These are phyloP conservation scores for Ochetophila trinervis DNA, from an alignment of 306 rosid genomes.

Conservation along the genomic window DNA sequence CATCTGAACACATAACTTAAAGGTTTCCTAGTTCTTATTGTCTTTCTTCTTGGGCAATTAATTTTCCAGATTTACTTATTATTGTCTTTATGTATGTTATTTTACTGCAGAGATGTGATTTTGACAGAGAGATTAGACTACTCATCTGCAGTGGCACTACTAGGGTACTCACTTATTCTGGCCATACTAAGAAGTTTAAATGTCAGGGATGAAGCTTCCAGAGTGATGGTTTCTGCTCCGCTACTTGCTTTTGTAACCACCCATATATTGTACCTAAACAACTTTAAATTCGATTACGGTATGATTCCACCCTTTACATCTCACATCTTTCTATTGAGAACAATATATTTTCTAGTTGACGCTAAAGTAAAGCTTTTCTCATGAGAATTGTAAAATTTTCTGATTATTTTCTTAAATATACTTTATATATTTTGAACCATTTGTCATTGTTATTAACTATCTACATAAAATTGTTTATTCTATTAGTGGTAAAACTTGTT, in stretches of 20 bases:
- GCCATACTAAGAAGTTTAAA: constrained; percentile 55
- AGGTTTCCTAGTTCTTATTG: background rate
- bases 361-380: too few species aligned
- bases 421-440: too few species aligned
- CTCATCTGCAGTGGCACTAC: constrained; percentile 63
- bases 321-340: constrained; percentile 1
- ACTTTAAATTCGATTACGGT: constrained; percentile 66
- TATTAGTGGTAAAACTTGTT: background rate
- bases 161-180: constrained; percentile 73
- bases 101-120: constrained; percentile 59
- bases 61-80: constrained; percentile 2
- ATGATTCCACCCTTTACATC: constrained; percentile 15
- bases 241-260: constrained; percentile 62
- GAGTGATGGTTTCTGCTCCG: constrained; percentile 81
- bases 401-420: too few species aligned
- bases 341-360: background rate
- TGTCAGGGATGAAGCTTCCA: constrained; percentile 59
- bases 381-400: too few species aligned
- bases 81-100: constrained; percentile 2
- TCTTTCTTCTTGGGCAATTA: background rate
- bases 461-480: background rate
- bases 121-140: constrained; percentile 61
- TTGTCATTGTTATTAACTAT: background rate
- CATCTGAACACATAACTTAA: background rate
- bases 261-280: constrained; percentile 68